Conservation (phyloP, 73 alveolate species). For the Breviolum minutum region DNA sequence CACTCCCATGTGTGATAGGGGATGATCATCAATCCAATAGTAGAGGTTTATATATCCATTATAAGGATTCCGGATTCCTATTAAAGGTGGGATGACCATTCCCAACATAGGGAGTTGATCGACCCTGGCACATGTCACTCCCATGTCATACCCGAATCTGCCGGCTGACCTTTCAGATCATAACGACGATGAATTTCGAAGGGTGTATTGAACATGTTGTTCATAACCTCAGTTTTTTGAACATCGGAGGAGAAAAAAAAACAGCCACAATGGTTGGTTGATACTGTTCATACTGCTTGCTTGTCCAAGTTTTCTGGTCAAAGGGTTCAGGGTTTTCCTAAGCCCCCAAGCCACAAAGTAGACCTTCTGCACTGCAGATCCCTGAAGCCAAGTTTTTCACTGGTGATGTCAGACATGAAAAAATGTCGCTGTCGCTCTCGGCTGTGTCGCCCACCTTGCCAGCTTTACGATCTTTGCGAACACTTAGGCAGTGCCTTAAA, state of each 20-base stretch:
- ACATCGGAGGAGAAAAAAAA: background rate
- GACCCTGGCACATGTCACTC: slow-evolving; percentile 44
- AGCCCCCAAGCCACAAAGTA: slow-evolving; percentile 53
- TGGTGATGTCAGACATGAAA: background rate
- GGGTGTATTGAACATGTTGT: slow-evolving; percentile 98
- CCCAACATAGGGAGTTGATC: background rate
- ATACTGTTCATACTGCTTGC: too few relatives aligned
- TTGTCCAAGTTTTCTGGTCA: background rate
- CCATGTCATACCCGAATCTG: background rate
- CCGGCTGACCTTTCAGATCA: slow-evolving; percentile 65
- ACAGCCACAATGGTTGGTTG: background rate
- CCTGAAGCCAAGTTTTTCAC: slow-evolving; percentile 7
- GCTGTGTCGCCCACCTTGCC: slow-evolving; percentile 1
- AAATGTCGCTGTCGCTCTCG: background rate
- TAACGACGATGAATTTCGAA: slow-evolving; percentile 97
- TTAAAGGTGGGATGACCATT: background rate
- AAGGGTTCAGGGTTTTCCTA: too few relatives aligned
- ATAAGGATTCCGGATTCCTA: too few relatives aligned
- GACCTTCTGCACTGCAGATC: slow-evolving; percentile 82
- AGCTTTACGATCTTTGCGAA: slow-evolving; percentile 64
- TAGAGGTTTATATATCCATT: too few relatives aligned
- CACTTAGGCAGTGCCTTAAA: slow-evolving; percentile 90
- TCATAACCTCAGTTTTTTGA: slow-evolving; percentile 94
- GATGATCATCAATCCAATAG: too few relatives aligned
- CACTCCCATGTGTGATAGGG: too few relatives aligned